Percentiles rank a stretch among this genome's conserved stretches.
These are phyloP conservation scores for Epichloe gansuensis DNA, from an alignment of 2,329 filamentous ascomycete genomes.

Conservation along the genomic window DNA sequence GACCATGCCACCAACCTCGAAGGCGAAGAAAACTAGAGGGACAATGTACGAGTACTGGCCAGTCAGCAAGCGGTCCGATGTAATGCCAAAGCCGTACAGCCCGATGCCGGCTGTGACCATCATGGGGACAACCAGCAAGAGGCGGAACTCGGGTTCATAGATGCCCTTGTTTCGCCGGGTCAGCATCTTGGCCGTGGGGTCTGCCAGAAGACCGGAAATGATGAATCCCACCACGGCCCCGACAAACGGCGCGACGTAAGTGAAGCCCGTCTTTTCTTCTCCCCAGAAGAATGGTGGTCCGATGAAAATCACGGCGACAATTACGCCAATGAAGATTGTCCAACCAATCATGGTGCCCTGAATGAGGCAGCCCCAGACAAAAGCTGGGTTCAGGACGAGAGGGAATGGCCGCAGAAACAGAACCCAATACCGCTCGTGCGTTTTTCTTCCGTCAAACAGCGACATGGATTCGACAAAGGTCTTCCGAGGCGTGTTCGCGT, in stretches of 20 bases:
- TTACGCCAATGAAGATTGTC: conserved; percentile 84
- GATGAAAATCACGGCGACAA: conserved; percentile 72
- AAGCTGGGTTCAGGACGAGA: conserved; percentile 71
- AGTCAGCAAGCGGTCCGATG: conserved; percentile 44
- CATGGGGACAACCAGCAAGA: conserved; percentile 73
- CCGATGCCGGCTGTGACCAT: conserved; percentile 66
- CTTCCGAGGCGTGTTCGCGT: conserved; percentile 33
- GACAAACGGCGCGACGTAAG: conserved; percentile 76
- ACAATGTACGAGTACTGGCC: conserved; percentile 56
- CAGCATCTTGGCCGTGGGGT: conserved; percentile 58
- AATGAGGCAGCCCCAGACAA: conserved; percentile 67
- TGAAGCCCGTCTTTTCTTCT: conserved; percentile 71
- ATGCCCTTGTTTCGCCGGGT: conserved; percentile 65
- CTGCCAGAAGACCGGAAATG: conserved; percentile 61
- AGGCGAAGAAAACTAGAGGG: conserved; percentile 70
- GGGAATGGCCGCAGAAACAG: conserved; percentile 64
- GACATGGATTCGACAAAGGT: conserved; percentile 49
- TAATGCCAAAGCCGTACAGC: conserved; percentile 74
- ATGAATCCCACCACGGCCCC: conserved; percentile 69
- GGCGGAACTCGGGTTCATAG: conserved; percentile 85
- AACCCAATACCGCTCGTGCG: conserved; percentile 59
- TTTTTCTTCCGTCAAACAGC: conserved; percentile 72
- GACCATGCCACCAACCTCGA: conserved; percentile 83
- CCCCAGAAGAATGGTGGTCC: conserved; percentile 71
- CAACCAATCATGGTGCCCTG: conserved; percentile 89